A percentile compares a stretch with the other conserved stretches of the same genome.
These are phyloP conservation scores for Medicago truncatula DNA, from an alignment of 306 rosid species.

Conservation along the genomic window MtrunA17r5.0-ANR NC_053047.1:41003501-41004000, in stretches of 20 bases:
- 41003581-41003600: conserved; percentile 68
- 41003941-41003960: conserved; percentile 40
- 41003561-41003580: conserved; percentile 61
- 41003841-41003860: conserved; percentile 68
- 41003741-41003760: conserved; percentile 58
- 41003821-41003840: conserved; percentile 70
- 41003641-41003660: conserved; percentile 64
- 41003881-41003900: conserved; percentile 78
- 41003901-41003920: conserved; percentile 82
- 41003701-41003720: conserved; percentile 78
- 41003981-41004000: too few relatives aligned
- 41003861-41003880: conserved; percentile 70
- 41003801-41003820: conserved; percentile 64
- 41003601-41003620: conserved; percentile 80
- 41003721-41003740: conserved; percentile 81
- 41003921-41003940: conserved; percentile 74
- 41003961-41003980: neutral
- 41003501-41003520: conserved; percentile 76
- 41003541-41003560: conserved; percentile 70
- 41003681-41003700: conserved; percentile 78
- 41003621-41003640: conserved; percentile 62
- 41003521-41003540: conserved; percentile 92
- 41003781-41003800: conserved; percentile 71
- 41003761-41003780: conserved; percentile 91
- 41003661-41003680: conserved; percentile 64